Evolutionary conservation across 1,284 basidiomycete species (phyloP).

Genomic region (Veloboletus limbatus): DNA sequence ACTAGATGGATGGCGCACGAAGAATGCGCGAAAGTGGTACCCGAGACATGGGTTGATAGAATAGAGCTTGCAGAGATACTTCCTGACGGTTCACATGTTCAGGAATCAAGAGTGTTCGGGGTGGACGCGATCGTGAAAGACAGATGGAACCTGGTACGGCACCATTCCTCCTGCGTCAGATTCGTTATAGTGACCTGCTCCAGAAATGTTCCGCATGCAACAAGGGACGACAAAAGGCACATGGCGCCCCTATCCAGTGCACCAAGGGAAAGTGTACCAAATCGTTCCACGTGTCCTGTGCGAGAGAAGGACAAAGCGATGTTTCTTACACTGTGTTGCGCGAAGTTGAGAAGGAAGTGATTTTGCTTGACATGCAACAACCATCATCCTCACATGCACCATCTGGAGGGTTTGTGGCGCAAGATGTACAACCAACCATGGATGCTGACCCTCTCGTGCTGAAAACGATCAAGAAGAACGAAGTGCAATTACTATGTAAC

Average conservation of each 20-base stretch:
- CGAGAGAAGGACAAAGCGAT: slow-evolving; percentile 54
- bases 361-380: slow-evolving; percentile 46
- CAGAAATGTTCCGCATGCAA: slow-evolving; percentile 88
- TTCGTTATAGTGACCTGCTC: slow-evolving; percentile 5
- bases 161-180: slow-evolving; percentile 5
- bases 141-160: slow-evolving; percentile 83
- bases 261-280: slow-evolving; percentile 91
- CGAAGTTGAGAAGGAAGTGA: slow-evolving; percentile 76
- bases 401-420: slow-evolving; percentile 3
- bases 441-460: slow-evolving; percentile 43
- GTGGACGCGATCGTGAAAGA: slow-evolving; percentile 85
- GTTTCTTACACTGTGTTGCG: slow-evolving; percentile 61
- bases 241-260: slow-evolving; percentile 93
- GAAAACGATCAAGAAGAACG: slow-evolving; percentile 65
- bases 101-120: slow-evolving; percentile 68
- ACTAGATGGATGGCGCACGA: slow-evolving; percentile 70
- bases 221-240: slow-evolving; percentile 61
- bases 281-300: slow-evolving; percentile 93
- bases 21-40: slow-evolving; percentile 73
- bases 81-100: slow-evolving; percentile 36
- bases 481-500: slow-evolving; percentile 72
- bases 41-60: slow-evolving; percentile 84
- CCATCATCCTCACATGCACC: slow-evolving; percentile 11
- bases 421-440: neutral
- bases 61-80: slow-evolving; percentile 38